These are phyloP conservation scores for Akebia trifoliata DNA, from an alignment of 164 flowering plant genomes.

Conservation along the genomic window DNA sequence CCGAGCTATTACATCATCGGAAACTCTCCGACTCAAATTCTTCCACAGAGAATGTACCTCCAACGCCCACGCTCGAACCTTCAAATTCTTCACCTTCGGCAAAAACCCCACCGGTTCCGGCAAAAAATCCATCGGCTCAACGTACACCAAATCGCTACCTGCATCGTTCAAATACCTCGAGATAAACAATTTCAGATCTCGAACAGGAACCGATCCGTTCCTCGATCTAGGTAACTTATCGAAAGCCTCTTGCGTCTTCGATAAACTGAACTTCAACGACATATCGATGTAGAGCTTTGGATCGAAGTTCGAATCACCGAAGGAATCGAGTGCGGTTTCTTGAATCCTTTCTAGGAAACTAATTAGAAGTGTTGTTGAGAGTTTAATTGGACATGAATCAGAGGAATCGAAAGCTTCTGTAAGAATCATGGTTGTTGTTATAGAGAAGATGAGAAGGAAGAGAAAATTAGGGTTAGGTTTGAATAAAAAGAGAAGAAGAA, in stretches of 20 bases:
- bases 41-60: conserved; percentile 85
- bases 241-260: conserved; percentile 39
- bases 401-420: no score
- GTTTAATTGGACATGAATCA: conserved; percentile 9
- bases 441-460: no score
- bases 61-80: conserved; percentile 73
- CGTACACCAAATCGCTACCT: conserved; percentile 59
- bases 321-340: conserved; percentile 48
- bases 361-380: conserved; percentile 48
- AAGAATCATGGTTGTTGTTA: no score
- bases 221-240: conserved; percentile 28
- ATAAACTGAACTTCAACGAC: conserved; percentile 48
- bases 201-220: conserved; percentile 37
- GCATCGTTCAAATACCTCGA: conserved; percentile 42
- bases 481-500: no score
- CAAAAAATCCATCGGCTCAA: conserved; percentile 56
- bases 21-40: conserved; percentile 71
- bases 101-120: conserved; percentile 61
- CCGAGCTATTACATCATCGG: conserved; percentile 27
- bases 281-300: conserved; percentile 73
- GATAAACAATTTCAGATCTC: conserved; percentile 39
- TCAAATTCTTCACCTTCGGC: conserved; percentile 45
- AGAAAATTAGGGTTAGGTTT: no score
- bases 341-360: conserved; percentile 59
- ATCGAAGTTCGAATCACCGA: conserved; percentile 49